A percentile compares a stretch with the other conserved stretches of the same genome.
Conservation (phyloP, 2,329 filamentous ascomycete genomes). For the Polytolypa hystricis region DNA sequence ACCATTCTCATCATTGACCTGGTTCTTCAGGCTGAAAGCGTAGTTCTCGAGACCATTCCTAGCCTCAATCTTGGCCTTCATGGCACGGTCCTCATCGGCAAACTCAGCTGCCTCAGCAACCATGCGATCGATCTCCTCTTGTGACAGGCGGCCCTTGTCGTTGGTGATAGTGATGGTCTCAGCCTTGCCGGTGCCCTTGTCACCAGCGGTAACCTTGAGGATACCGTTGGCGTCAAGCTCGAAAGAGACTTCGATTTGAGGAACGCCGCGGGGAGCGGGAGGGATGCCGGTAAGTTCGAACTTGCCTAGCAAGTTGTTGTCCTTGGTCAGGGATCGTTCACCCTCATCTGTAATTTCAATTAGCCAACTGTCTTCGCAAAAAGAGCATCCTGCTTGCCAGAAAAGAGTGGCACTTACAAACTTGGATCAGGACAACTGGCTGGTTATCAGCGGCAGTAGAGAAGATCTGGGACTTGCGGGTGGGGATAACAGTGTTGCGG, state of each 20-base stretch:
- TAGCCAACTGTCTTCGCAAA: constrained; percentile 10
- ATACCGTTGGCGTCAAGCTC: constrained; percentile 98
- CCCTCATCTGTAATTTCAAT: constrained; percentile 51
- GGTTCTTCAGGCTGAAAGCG: constrained; percentile 97
- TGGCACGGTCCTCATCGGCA: constrained; percentile 98
- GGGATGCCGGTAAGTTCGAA: constrained; percentile 96
- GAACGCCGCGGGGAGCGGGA: constrained; percentile 87
- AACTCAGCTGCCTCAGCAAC: constrained; percentile 96
- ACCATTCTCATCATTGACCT: constrained; percentile 92
- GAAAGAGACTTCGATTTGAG: constrained; percentile 96
- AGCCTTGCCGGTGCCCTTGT: constrained; percentile 96
- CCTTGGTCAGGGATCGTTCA: constrained; percentile 86
- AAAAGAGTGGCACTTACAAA: constrained; percentile 46
- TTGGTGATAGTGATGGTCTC: constrained; percentile 99
- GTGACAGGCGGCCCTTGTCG: constrained; percentile 94
- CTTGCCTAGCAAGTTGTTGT: constrained; percentile 95
- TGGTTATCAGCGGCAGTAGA: constrained; percentile 95
- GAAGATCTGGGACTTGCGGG: constrained; percentile 96
- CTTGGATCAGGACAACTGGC: constrained; percentile 87
- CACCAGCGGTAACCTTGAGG: constrained; percentile 85
- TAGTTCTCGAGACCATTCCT: constrained; percentile 98
- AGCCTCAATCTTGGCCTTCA: constrained; percentile 90
- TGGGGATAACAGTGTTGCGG: constrained; percentile 88
- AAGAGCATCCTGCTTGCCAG: neutral
- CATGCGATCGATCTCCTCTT: constrained; percentile 99